phyloP scores from a whole-genome alignment of 371 early-diverging fungal genomes.

The Smittium culicis region DNA sequence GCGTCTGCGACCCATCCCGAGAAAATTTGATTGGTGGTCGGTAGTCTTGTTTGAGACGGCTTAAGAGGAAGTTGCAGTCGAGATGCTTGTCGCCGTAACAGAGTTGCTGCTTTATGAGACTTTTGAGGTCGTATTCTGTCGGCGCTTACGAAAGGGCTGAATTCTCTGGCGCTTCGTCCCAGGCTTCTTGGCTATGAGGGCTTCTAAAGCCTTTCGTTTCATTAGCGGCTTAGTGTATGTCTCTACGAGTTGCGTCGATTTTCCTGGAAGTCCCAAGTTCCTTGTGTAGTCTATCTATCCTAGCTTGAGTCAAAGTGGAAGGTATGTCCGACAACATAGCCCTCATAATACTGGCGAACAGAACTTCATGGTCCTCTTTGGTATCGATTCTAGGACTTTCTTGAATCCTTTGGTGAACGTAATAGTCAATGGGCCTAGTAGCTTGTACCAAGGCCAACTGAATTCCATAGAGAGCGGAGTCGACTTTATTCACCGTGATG shows the following conservation, averaged over 20 bases:
- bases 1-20: neutral
- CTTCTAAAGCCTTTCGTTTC: neutral
- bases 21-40: neutral
- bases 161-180: neutral
- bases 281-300: slow-evolving; percentile 1
- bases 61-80: neutral
- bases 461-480: neutral
- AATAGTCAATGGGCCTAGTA: slow-evolving; percentile 6
- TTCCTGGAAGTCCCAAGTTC: neutral
- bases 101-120: neutral
- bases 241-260: neutral
- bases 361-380: neutral
- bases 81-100: neutral
- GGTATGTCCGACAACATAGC: neutral
- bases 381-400: neutral
- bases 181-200: neutral
- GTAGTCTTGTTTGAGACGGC: neutral
- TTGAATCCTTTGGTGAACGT: slow-evolving; percentile 2
- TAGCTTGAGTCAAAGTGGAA: neutral
- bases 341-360: neutral
- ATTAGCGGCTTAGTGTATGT: neutral
- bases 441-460: neutral
- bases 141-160: neutral
- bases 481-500: neutral
- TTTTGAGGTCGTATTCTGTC: neutral